Evolutionary conservation across 2,329 filamentous ascomycete genomes (phyloP), one percentile per base, ranked within the genome.

Genomic region (Colletotrichum sp.): DNA sequence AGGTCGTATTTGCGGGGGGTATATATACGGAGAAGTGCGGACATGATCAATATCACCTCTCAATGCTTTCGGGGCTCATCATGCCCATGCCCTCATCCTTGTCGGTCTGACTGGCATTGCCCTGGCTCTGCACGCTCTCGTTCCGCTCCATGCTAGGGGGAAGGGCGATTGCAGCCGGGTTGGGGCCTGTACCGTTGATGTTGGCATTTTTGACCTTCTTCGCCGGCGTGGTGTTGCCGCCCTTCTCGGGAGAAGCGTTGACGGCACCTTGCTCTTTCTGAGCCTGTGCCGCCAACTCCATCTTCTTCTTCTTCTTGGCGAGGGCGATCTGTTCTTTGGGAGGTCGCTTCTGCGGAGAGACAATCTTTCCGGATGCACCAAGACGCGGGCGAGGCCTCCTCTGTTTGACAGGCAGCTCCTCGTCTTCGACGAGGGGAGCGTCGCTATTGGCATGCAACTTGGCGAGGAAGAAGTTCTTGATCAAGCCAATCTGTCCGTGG

Each of bases 361-460:
- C 94, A 79, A 98, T 98, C 88, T 98, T 98, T 81, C 95, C 95
- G 24, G 93, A 96, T 24, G 92, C 91, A 39, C 90, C 90, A 28
- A 92, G 89, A 36, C 91, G 88, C n/a, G 92, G 91, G n/a, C 91
- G 89, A 28, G 87, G 95, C 86, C 87, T 94, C 87, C 95, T 91
- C 86, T 99, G 97, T 86, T 99, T 99, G 71, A 93, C 92, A 18
- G 98, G 97, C 28, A 99, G 88, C 80, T 99, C 96, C 82, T 99
- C 95, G 85, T 99, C 97, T 87, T 99, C 97, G 68, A 98, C 88
- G 79, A 99, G 90, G 59, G 95, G 93, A 15, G 75, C 64, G 44
- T 79, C 93, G 83, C 92, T 91, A 83, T 96, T 97, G 72, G 95
- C 94, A 81, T 95, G 95, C 74, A 99, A 88, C 85, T 98, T 98